Base-by-base conservation (phyloP, 805 yeast species). In the Babjeviella inositovora region DNA sequence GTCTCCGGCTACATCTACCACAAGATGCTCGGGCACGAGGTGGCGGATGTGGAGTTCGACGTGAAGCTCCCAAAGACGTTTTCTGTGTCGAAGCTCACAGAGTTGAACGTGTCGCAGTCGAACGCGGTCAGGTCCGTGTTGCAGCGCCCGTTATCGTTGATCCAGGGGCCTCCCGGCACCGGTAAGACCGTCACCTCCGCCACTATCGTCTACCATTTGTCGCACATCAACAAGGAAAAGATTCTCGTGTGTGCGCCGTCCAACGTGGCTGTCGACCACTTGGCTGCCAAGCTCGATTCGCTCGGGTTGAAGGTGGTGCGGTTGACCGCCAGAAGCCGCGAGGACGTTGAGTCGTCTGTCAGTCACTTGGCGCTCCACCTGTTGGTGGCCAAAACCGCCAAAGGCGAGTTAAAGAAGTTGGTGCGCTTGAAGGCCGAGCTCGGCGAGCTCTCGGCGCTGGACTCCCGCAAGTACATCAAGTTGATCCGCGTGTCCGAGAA, bases 151-250 rank as follows among this genome's bases (percentile, higher is more conserved):
- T 53, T 84, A 20, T 66, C 90, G 5, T 57, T 82, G 33, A 81
- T 82, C 31, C 95, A 85, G 45, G 96, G 96, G 10, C 96, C 96
- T 7, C 96, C 96, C 4, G 93, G 93, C 32, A 85, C 96, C 0
- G 96, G 96, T 43, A 85, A 85, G 41, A 85, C 96, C 1, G 92
- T 81, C 9, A 84, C 94, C 0, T 81, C 94, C 0, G 87, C 94
- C 2, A 73, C 93, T 0, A 79, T 85, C 28, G 66, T 84, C 15
- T 74, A 79, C 35, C 93, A 81, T 37, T 50, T 82, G 25, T 57
- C 70, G 3, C 65, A 68, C 28, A 39, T 71, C 29, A 67, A 65
- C 34, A 64, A 65, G 26, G 71, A 67, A 22, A 65, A 67, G 30
- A 69, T 84, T 6, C 56, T 85, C 19, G 95, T 84, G 3, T 81